A percentile compares a stretch with the other conserved stretches of the same genome.
Evolutionary conservation across 1,284 basidiomycete genomes (phyloP).

Genomic region (Leccinum fuscescens): DNA sequence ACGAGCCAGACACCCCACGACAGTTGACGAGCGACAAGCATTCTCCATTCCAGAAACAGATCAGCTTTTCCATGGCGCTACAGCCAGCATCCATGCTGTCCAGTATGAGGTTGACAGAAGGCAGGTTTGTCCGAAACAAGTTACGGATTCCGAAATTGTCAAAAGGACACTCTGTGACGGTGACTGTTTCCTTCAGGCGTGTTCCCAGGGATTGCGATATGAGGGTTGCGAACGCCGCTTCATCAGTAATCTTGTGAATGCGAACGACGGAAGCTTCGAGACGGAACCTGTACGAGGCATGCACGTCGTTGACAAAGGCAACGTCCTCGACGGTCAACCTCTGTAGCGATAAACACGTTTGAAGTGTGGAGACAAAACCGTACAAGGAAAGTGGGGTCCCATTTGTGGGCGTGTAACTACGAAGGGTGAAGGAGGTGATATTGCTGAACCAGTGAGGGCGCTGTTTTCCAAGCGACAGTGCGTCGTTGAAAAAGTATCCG

Average conservation of each 20-base stretch:
- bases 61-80: constrained; percentile 2
- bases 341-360: constrained; percentile 2
- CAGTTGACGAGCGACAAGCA: constrained; percentile 9
- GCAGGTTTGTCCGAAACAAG: constrained; percentile 1
- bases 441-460: constrained; percentile 6
- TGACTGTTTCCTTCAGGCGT: constrained; percentile 7
- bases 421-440: constrained; percentile 5
- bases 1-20: constrained; percentile 6
- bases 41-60: constrained; percentile 18
- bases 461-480: neutral
- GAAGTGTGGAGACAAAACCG: constrained; percentile 1
- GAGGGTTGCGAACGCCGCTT: constrained; percentile 1
- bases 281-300: constrained; percentile 10
- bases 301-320: constrained; percentile 12
- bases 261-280: constrained; percentile 8
- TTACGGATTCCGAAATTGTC: constrained; percentile 3
- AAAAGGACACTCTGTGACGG: constrained; percentile 8
- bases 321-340: constrained; percentile 6
- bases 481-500: constrained; percentile 1
- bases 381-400: constrained; percentile 6
- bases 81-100: constrained; percentile 3
- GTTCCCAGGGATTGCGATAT: constrained; percentile 8
- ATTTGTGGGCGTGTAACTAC: neutral
- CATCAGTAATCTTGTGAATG: constrained; percentile 2
- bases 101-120: constrained; percentile 6